These are phyloP conservation scores for Dichotomopilus funicola DNA, from an alignment of 2,329 filamentous ascomycete species.

Conservation along the genomic window DNA sequence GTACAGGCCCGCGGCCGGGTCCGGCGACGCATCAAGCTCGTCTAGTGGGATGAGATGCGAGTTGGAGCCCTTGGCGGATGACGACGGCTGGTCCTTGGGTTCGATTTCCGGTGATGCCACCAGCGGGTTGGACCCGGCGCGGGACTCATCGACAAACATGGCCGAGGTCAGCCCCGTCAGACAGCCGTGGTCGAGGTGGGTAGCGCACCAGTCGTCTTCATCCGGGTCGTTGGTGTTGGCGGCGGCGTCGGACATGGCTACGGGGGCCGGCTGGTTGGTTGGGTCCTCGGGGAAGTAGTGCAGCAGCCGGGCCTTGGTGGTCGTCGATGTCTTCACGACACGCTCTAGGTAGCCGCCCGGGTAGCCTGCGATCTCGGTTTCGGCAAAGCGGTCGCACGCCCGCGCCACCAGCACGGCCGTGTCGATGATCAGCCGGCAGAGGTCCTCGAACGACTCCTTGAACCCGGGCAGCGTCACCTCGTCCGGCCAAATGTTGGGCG, in stretches of 20 bases:
- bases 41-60: constrained; percentile 46
- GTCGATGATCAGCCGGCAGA: constrained; percentile 83
- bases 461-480: constrained; percentile 68
- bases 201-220: constrained; percentile 92
- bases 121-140: constrained; percentile 23
- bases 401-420: constrained; percentile 79
- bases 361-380: constrained; percentile 71
- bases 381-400: constrained; percentile 84
- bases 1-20: constrained; percentile 83
- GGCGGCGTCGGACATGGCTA: constrained; percentile 25
- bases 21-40: constrained; percentile 71
- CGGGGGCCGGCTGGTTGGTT: constrained; percentile 25
- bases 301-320: constrained; percentile 82
- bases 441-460: constrained; percentile 60
- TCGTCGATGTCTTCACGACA: constrained; percentile 77
- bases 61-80: constrained; percentile 21
- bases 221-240: constrained; percentile 32
- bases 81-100: constrained; percentile 15
- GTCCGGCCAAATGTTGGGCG: constrained; percentile 81
- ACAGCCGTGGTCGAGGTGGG: constrained; percentile 85
- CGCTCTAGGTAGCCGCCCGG: constrained; percentile 72
- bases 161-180: constrained; percentile 89
- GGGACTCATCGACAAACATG: constrained; percentile 84
- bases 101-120: constrained; percentile 29
- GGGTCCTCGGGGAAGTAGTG: constrained; percentile 77